Conservation (phyloP, 352 stramenopile genomes). For the Aphanomyces astaci region DNA sequence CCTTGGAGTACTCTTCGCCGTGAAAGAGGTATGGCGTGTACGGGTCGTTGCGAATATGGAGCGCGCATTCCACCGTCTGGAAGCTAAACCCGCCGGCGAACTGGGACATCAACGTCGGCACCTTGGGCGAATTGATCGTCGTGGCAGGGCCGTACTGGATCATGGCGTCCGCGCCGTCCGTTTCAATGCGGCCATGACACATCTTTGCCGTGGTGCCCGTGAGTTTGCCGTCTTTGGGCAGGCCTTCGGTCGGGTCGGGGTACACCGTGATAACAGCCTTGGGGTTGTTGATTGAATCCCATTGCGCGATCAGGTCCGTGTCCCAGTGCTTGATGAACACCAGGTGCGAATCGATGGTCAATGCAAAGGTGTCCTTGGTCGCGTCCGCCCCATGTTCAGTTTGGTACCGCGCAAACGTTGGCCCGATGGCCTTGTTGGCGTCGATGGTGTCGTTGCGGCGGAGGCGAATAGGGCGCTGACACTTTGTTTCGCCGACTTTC, state of each 20-base stretch:
- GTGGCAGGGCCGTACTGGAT: conserved; percentile 14
- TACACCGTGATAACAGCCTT: conserved; percentile 21
- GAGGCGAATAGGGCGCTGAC: background rate
- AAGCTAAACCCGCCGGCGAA: conserved; percentile 79
- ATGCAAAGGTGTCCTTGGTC: conserved; percentile 14
- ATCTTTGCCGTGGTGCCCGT: background rate
- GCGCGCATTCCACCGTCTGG: conserved; percentile 49
- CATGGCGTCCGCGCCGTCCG: conserved; percentile 15
- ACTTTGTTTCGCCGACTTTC: conserved; percentile 9
- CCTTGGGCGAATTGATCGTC: background rate
- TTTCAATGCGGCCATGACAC: conserved; percentile 20
- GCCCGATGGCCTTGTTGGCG: conserved; percentile 7
- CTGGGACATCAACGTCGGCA: conserved; percentile 56
- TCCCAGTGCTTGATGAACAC: conserved; percentile 21
- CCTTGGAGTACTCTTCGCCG: conserved; percentile 76
- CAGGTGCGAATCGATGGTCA: conserved; percentile 20
- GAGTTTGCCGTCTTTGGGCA: conserved; percentile 5
- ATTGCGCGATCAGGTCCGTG: conserved; percentile 20
- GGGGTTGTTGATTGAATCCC: conserved; percentile 18
- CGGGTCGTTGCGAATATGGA: conserved; percentile 71
- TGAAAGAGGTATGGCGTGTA: conserved; percentile 76
- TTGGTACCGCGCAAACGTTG: conserved; percentile 20
- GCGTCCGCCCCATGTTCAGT: conserved; percentile 15
- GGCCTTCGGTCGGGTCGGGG: conserved; percentile 6
- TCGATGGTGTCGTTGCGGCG: conserved; percentile 28